Base-by-base conservation (phyloP, 768 basidiomycete species). In the Suillus subalutaceus region DNA sequence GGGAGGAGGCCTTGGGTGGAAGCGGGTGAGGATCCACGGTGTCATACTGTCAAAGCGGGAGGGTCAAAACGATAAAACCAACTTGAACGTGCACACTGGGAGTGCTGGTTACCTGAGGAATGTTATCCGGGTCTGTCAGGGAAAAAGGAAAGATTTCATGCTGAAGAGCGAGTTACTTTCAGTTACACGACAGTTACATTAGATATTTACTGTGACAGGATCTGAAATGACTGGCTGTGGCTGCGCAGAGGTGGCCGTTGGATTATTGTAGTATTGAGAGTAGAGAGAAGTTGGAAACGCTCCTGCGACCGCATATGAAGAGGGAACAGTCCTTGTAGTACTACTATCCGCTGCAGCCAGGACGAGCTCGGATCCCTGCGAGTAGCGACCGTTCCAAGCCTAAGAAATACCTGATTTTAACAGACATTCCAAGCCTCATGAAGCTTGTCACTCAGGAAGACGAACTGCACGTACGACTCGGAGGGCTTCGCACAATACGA, bases 221-320 rank as follows among this genome's bases (percentile, higher is more conserved):
- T 93, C 91, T 16, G 90, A 85, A 44, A 93, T 84, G 66, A 91
- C 82, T n/a, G 91, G 91, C 76, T 93, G 91, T 4, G 87, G 87
- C 72, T 93, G 91, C 1, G 82, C 86, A 15, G 85, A 84, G 2
- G 91, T 92, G 40, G 85, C 88, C 1, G 90, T 92, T 40, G 91
- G 90, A 68, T 84, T 77, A 74, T 91, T 92, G 78, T 88, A 91
- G 74, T 92, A 93, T 61, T 80, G 72, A n/a, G 79, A 72, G 74
- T 87, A 93, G 46, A 83, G 77, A 6, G 88, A 84, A 2, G 89
- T 89, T 2, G 91, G 90, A 73, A 91, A 91, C 4, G 78, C 71
- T 37, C 89, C 90, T 6, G 88, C 84, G 6, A 77, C 89, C 4
- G 88, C 85, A 70, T 84, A 89, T 37, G 30, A 63, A 16, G 74